Evolutionary conservation across 139 green algal genomes (phyloP), one percentile per base, ranked within the genome.

Genomic region (Diplosphaera chodatii): DNA sequence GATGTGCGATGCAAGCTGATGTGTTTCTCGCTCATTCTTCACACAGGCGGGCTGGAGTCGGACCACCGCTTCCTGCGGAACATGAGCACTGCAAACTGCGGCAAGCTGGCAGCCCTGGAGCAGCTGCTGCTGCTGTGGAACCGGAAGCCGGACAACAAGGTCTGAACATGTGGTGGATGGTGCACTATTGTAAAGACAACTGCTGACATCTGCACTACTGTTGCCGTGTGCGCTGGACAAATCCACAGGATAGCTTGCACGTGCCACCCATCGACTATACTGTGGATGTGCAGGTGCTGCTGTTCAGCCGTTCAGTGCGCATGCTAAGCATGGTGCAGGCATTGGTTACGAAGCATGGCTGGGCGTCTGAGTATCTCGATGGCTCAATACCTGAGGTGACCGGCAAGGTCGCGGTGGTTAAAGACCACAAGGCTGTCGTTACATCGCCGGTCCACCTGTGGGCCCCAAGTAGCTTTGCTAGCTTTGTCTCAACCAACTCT

Each of bases 251-350:
- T n/a, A n/a, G n/a, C n/a, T n/a, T n/a, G n/a, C n/a, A n/a, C n/a
- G n/a, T n/a, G n/a, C n/a, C n/a, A n/a, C n/a, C n/a, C n/a, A n/a
- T n/a, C n/a, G n/a, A n/a, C n/a, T n/a, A n/a, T n/a, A n/a, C n/a
- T n/a, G n/a, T n/a, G n/a, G n/a, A n/a, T n/a, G n/a, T n/a, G 55
- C 74, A 91, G 82, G 84, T 93, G 75, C 80, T 94, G 66, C 13
- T 94, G 5, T 94, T 94, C 79, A 85, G 73, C 71, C 56, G 83
- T 69, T 86, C 67, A 16, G 78, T 77, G 29, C 71, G 76, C 27
- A 83, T 91, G 82, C 82, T 94, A 25, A 72, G 81, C 67, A 83
- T 92, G 48, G 59, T 94, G 3, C 67, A 83, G 40, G 18, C 29
- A 3, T 32, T 87, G 34, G 18, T 91, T 6, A 64, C 56, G 10